Conservation (phyloP, 2,329 filamentous ascomycete genomes). For the Aspergillus pseudoglaucus region DNA sequence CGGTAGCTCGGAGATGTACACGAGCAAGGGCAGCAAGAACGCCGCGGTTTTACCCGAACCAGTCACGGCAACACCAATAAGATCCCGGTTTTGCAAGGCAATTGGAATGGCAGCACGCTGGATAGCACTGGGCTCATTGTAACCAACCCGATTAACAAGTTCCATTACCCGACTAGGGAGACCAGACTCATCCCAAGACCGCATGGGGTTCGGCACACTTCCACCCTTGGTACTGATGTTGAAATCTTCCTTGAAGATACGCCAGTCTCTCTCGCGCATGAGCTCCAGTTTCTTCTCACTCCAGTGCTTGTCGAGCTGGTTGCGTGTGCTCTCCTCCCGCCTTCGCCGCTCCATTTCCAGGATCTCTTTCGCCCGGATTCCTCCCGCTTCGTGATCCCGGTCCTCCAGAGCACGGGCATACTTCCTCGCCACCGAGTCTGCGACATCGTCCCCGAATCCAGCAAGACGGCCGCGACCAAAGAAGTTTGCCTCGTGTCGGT, state of each 20-base stretch:
- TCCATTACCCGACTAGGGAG: slow-evolving; percentile 72
- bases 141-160: slow-evolving; percentile 78
- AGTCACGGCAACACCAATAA: slow-evolving; percentile 97
- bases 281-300: slow-evolving; percentile 84
- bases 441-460: slow-evolving; percentile 56
- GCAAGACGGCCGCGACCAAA: slow-evolving; percentile 62
- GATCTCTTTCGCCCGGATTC: slow-evolving; percentile 68
- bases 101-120: slow-evolving; percentile 95
- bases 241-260: slow-evolving; percentile 99
- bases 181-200: slow-evolving; percentile 79
- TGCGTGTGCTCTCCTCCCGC: slow-evolving; percentile 64
- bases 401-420: slow-evolving; percentile 66
- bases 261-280: slow-evolving; percentile 97
- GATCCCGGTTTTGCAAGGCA: slow-evolving; percentile 80
- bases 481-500: slow-evolving; percentile 60
- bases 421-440: slow-evolving; percentile 46
- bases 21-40: slow-evolving; percentile 83
- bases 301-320: slow-evolving; percentile 87
- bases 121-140: slow-evolving; percentile 84
- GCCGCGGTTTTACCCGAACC: slow-evolving; percentile 98
- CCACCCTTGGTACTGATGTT: slow-evolving; percentile 94
- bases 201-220: slow-evolving; percentile 90
- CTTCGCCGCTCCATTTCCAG: slow-evolving; percentile 77
- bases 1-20: slow-evolving; percentile 89
- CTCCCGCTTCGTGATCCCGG: slow-evolving; percentile 69